A percentile compares a stretch with the other conserved stretches of the same genome.
Evolutionary conservation across 306 rosid species (phyloP).

Genomic region (Quercus cerris): DNA sequence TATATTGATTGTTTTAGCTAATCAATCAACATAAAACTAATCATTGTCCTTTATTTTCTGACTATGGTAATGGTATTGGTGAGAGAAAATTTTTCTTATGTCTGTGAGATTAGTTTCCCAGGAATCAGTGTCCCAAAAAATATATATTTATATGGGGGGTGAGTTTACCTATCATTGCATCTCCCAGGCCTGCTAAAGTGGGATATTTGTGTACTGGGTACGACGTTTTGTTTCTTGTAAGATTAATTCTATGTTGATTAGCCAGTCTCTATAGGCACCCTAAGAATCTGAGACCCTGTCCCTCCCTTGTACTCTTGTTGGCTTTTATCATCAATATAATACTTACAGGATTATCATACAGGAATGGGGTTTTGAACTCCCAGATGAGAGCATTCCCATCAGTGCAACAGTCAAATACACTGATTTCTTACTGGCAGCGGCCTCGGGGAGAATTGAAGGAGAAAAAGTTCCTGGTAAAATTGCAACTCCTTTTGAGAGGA

Average conservation of each 20-base stretch:
- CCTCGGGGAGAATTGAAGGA: constrained; percentile 92
- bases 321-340: background rate
- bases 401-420: constrained; percentile 79
- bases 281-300: background rate
- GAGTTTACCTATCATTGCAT: too few relatives aligned
- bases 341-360: constrained; percentile 19
- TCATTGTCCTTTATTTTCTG: background rate
- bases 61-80: background rate
- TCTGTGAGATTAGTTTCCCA: background rate
- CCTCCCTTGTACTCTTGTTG: background rate
- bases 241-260: background rate
- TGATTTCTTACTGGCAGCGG: constrained; percentile 85
- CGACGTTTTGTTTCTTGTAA: too few relatives aligned
- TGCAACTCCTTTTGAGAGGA: constrained; percentile 98
- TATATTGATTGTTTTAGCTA: background rate
- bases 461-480: constrained; percentile 82
- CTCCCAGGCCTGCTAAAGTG: too few relatives aligned
- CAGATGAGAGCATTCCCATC: constrained; percentile 47
- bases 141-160: too few relatives aligned
- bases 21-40: background rate
- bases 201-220: too few relatives aligned
- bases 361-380: constrained; percentile 83
- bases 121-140: too few relatives aligned
- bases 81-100: background rate
- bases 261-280: background rate